These are phyloP conservation scores for Hypoxylon sp. DNA, from an alignment of 2,329 filamentous ascomycete species.

Conservation along the genomic window DNA sequence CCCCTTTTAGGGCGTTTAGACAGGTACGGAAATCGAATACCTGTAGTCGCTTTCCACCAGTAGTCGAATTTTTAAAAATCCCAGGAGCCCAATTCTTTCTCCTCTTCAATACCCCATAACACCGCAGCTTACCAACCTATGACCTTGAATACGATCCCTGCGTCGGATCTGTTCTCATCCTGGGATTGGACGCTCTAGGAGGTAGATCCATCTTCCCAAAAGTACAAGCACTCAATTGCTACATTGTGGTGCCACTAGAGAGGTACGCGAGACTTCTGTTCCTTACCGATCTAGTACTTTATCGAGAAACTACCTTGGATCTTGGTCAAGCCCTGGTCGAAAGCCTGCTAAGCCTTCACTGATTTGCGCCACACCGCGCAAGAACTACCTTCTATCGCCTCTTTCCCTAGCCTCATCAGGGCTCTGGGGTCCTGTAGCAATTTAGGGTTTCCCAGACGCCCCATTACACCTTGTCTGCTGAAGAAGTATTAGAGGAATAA, in stretches of 20 bases:
- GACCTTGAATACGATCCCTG: slow-evolving; percentile 40
- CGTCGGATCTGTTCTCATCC: slow-evolving; percentile 39
- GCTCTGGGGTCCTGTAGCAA: slow-evolving; percentile 25
- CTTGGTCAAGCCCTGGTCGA: slow-evolving; percentile 42
- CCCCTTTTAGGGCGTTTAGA: slow-evolving; percentile 33
- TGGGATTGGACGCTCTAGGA: slow-evolving; percentile 42
- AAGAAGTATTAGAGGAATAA: slow-evolving; percentile 40
- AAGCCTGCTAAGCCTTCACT: slow-evolving; percentile 39
- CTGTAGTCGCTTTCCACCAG: slow-evolving; percentile 38
- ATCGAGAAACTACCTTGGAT: slow-evolving; percentile 36
- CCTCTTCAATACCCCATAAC: slow-evolving; percentile 36
- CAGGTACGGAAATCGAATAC: slow-evolving; percentile 34
- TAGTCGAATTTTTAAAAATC: slow-evolving; percentile 39
- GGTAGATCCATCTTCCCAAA: slow-evolving; percentile 42
- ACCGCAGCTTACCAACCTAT: slow-evolving; percentile 43
- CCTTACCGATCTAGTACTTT: slow-evolving; percentile 42
- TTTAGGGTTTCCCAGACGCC: slow-evolving; percentile 42
- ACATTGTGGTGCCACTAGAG: slow-evolving; percentile 41
- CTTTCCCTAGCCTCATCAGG: slow-evolving; percentile 37
- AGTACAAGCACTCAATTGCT: slow-evolving; percentile 37
- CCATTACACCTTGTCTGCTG: slow-evolving; percentile 37
- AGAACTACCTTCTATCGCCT: slow-evolving; percentile 40
- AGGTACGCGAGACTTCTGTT: slow-evolving; percentile 42
- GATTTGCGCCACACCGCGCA: slow-evolving; percentile 46
- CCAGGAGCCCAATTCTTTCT: slow-evolving; percentile 31